These are phyloP conservation scores for Colletotrichum phormii DNA, from an alignment of 2,329 filamentous ascomycete species.

Conservation along the genomic window DNA sequence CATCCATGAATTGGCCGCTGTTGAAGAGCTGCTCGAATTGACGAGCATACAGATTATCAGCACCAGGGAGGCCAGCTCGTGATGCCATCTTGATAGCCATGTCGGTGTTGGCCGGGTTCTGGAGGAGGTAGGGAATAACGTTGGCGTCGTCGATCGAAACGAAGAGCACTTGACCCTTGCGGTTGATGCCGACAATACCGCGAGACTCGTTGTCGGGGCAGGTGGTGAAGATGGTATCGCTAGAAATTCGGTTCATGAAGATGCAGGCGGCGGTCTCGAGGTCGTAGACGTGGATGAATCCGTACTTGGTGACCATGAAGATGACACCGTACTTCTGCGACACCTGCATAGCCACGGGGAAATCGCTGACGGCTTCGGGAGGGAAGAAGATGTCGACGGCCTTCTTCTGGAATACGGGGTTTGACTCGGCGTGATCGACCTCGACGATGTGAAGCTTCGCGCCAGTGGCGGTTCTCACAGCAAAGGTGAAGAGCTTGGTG, in stretches of 20 bases:
- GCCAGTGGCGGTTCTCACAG: slow-evolving; percentile 87
- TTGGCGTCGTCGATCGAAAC: slow-evolving; percentile 93
- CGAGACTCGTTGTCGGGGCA: slow-evolving; percentile 84
- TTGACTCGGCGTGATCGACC: slow-evolving; percentile 91
- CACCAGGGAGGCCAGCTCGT: slow-evolving; percentile 90
- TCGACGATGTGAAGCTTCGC: slow-evolving; percentile 98
- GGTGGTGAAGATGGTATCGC: slow-evolving; percentile 98
- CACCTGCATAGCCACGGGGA: slow-evolving; percentile 97
- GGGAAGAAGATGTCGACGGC: slow-evolving; percentile 98
- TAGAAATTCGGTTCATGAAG: slow-evolving; percentile 99
- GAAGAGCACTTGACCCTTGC: slow-evolving; percentile 95
- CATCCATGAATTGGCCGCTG: slow-evolving; percentile 84
- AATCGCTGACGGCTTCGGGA: slow-evolving; percentile 93
- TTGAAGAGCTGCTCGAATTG: slow-evolving; percentile 91
- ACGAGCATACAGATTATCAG: slow-evolving; percentile 90
- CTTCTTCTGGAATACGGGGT: slow-evolving; percentile 93
- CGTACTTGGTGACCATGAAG: slow-evolving; percentile 98
- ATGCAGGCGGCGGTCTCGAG: slow-evolving; percentile 95
- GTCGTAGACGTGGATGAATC: slow-evolving; percentile 98
- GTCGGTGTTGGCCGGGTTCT: slow-evolving; percentile 93
- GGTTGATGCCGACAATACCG: slow-evolving; percentile 94
- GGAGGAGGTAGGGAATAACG: slow-evolving; percentile 92
- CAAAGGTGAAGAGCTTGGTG: slow-evolving; percentile 97
- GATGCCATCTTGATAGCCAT: slow-evolving; percentile 97
- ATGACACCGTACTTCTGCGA: slow-evolving; percentile 97